Percentiles rank a stretch among this genome's conserved stretches.
These are phyloP conservation scores for Syncephalis plumigaleata DNA, from an alignment of 371 early-diverging fungal species.

Conservation along the genomic window DNA sequence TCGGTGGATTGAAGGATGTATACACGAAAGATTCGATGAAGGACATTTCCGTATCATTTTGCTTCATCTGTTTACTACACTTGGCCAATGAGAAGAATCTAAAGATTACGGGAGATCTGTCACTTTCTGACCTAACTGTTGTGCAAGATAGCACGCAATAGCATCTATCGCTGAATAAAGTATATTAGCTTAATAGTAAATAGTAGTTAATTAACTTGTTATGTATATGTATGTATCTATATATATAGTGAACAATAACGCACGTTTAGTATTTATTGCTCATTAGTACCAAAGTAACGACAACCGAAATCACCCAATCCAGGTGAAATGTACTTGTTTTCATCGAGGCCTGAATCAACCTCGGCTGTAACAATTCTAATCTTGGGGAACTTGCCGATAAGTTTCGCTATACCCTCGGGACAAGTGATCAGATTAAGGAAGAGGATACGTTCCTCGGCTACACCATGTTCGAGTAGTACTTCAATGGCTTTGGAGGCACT, in stretches of 20 bases:
- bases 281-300: constrained; percentile 40
- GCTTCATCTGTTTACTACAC: constrained; percentile 92
- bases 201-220: too few relatives aligned
- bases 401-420: constrained; percentile 67
- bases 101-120: constrained; percentile 12
- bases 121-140: constrained; percentile 4
- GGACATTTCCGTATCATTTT: constrained; percentile 88
- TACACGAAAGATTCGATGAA: constrained; percentile 60
- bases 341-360: constrained; percentile 69
- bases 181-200: too few relatives aligned
- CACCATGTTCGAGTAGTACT: constrained; percentile 67
- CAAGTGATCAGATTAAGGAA: constrained; percentile 67
- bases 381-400: constrained; percentile 51
- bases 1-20: constrained; percentile 39
- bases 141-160: not conserved
- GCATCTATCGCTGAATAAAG: too few relatives aligned
- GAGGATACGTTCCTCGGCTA: constrained; percentile 69
- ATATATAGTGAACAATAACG: too few relatives aligned
- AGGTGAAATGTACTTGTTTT: constrained; percentile 73
- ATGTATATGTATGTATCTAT: too few relatives aligned
- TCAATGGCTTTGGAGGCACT: constrained; percentile 83
- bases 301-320: constrained; percentile 88
- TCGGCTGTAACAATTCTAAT: constrained; percentile 74
- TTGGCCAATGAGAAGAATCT: constrained; percentile 86
- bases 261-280: too few relatives aligned